Evolutionary conservation across 2,329 filamentous ascomycete genomes (phyloP).

Genomic region (Alternaria brassicae): DNA sequence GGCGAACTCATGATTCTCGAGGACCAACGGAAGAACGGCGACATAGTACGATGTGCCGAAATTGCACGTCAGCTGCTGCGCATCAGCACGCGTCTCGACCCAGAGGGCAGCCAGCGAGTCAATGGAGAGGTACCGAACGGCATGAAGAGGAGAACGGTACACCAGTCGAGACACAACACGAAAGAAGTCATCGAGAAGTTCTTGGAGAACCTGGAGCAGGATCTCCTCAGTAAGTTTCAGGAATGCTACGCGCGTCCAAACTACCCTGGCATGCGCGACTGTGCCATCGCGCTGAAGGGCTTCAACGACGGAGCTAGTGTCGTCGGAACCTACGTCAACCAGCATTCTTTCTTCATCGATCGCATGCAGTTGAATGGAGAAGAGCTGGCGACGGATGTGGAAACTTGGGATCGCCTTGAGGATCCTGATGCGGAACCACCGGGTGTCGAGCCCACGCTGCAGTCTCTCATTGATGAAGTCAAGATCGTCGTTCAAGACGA

Average conservation of each 20-base stretch:
- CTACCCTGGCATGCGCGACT: conserved; percentile 98
- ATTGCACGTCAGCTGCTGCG: conserved; percentile 92
- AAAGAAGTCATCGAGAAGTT: conserved; percentile 96
- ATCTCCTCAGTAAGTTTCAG: conserved; percentile 94
- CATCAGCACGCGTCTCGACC: conserved; percentile 90
- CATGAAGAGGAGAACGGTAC: conserved; percentile 42
- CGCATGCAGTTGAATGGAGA: conserved; percentile 89
- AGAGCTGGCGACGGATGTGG: conserved; percentile 76
- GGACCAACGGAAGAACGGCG: conserved; percentile 84
- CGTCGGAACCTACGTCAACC: conserved; percentile 95
- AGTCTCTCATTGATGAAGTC: conserved; percentile 92
- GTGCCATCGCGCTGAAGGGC: conserved; percentile 89
- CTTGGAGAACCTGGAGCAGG: conserved; percentile 92
- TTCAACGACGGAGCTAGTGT: conserved; percentile 97
- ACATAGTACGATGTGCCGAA: conserved; percentile 91
- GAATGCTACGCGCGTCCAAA: conserved; percentile 95
- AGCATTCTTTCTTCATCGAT: conserved; percentile 99
- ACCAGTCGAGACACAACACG: conserved; percentile 65
- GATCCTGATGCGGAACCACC: conserved; percentile 94
- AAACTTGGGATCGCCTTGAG: conserved; percentile 85
- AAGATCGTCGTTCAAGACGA: conserved; percentile 96
- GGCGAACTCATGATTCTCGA: conserved; percentile 88
- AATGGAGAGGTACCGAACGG: conserved; percentile 59
- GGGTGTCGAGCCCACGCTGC: conserved; percentile 87
- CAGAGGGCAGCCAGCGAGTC: conserved; percentile 62